These are phyloP conservation scores for Macrolepiota albuminosa DNA, from an alignment of 768 basidiomycete genomes.

Conservation along the genomic window DNA sequence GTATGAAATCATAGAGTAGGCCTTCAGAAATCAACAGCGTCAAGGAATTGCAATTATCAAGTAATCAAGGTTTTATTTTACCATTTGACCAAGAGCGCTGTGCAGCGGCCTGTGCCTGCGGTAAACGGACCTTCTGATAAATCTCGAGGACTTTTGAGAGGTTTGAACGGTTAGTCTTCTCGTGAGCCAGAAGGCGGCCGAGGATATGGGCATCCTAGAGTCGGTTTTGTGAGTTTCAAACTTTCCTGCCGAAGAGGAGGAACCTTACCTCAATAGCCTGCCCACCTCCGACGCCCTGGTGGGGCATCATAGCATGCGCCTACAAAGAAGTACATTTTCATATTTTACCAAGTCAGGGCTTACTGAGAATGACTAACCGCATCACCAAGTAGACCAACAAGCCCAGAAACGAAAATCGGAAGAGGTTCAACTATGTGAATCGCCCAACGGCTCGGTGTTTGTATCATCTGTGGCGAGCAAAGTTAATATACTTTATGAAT, in stretches of 20 bases:
- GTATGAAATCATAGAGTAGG: slow-evolving; percentile 1
- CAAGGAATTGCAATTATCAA: neutral
- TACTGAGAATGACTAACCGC: neutral
- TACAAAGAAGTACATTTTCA: neutral
- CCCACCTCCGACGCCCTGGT: slow-evolving; percentile 22
- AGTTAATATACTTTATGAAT: neutral
- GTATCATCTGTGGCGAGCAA: slow-evolving; percentile 17
- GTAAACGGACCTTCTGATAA: slow-evolving; percentile 18
- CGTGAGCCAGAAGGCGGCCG: slow-evolving; percentile 16
- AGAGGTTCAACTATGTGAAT: slow-evolving; percentile 32
- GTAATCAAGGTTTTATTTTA: neutral
- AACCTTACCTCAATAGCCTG: slow-evolving; percentile 19
- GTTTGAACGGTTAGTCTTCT: slow-evolving; percentile 9
- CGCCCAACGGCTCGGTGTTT: slow-evolving; percentile 31
- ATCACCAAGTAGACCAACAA: slow-evolving; percentile 10
- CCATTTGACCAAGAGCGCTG: slow-evolving; percentile 15
- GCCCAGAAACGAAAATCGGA: slow-evolving; percentile 17
- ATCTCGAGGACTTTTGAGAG: slow-evolving; percentile 12
- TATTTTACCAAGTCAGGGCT: neutral
- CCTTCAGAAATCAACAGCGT: neutral
- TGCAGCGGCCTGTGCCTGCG: slow-evolving; percentile 11
- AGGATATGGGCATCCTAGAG: slow-evolving; percentile 20
- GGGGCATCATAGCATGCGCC: slow-evolving; percentile 22
- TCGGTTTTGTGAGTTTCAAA: neutral
- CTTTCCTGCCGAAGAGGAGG: neutral